Percentiles rank a stretch among this genome's conserved stretches.
Conservation (phyloP, 1,139 yeast species). For the Yamadazyma sp. region DNA sequence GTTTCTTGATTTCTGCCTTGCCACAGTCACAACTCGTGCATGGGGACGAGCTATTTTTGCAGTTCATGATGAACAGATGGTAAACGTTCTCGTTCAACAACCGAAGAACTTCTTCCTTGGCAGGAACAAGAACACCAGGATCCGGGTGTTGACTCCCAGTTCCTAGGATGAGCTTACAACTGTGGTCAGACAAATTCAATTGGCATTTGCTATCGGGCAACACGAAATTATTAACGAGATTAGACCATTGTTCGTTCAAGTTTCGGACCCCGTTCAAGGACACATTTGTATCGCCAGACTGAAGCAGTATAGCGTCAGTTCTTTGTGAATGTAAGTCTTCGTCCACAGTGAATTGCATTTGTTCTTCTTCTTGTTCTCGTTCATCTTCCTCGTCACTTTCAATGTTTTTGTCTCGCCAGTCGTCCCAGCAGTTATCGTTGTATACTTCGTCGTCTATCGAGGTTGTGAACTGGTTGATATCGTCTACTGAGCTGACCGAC, state of each 20-base stretch:
- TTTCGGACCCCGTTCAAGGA: background rate
- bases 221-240: slow-evolving; percentile 28
- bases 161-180: slow-evolving; percentile 29
- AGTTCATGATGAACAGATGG: slow-evolving; percentile 15
- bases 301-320: slow-evolving; percentile 5
- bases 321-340: slow-evolving; percentile 2
- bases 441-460: slow-evolving; percentile 33
- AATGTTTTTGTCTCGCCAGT: slow-evolving; percentile 23
- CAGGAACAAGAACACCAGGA: slow-evolving; percentile 39
- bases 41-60: slow-evolving; percentile 4
- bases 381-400: slow-evolving; percentile 18
- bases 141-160: slow-evolving; percentile 29
- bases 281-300: slow-evolving; percentile 6
- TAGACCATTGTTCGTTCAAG: slow-evolving; percentile 24
- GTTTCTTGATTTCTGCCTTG: background rate
- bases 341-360: slow-evolving; percentile 10
- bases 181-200: slow-evolving; percentile 41
- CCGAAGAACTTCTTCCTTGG: slow-evolving; percentile 44
- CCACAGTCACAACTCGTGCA: slow-evolving; percentile 14
- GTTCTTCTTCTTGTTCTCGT: slow-evolving; percentile 12
- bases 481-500: slow-evolving; percentile 19
- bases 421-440: slow-evolving; percentile 26
- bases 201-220: slow-evolving; percentile 41
- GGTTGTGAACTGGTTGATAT: slow-evolving; percentile 28
- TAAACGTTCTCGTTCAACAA: slow-evolving; percentile 49